These are phyloP conservation scores for Syzygium aqueum DNA, from an alignment of 345 rosid species.

Conservation along the genomic window DNA sequence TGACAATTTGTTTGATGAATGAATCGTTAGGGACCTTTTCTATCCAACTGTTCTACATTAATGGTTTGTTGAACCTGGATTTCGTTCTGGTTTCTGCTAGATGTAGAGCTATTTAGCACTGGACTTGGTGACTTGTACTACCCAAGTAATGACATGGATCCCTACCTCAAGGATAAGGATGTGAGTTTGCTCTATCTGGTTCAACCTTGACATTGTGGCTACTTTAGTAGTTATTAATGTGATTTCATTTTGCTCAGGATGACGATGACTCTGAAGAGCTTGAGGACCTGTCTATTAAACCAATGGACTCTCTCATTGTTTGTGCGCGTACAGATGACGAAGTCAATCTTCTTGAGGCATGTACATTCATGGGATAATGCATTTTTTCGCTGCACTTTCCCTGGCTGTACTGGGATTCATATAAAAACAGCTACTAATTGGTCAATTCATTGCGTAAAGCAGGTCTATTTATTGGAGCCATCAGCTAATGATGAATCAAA, in stretches of 20 bases:
- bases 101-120: constrained; percentile 57
- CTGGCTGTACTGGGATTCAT: background rate
- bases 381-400: constrained; percentile 1
- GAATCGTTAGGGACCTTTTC: no score
- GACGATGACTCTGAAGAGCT: constrained; percentile 81
- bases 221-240: background rate
- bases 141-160: constrained; percentile 84
- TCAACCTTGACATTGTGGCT: background rate
- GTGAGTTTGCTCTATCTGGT: constrained; percentile 19
- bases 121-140: constrained; percentile 77
- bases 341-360: constrained; percentile 74
- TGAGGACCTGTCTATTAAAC: constrained; percentile 57
- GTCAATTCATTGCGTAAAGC: constrained; percentile 1
- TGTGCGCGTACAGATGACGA: constrained; percentile 90
- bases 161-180: constrained; percentile 56
- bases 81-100: constrained; percentile 23
- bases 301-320: constrained; percentile 65
- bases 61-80: background rate
- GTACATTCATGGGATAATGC: background rate
- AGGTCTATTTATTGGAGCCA: constrained; percentile 78
- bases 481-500: constrained; percentile 43
- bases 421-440: background rate
- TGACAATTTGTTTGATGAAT: no score
- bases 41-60: background rate
- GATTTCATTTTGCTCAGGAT: constrained; percentile 4